Base-by-base conservation (phyloP, 345 rosid species). In the Odontarrhena argentea region DNA sequence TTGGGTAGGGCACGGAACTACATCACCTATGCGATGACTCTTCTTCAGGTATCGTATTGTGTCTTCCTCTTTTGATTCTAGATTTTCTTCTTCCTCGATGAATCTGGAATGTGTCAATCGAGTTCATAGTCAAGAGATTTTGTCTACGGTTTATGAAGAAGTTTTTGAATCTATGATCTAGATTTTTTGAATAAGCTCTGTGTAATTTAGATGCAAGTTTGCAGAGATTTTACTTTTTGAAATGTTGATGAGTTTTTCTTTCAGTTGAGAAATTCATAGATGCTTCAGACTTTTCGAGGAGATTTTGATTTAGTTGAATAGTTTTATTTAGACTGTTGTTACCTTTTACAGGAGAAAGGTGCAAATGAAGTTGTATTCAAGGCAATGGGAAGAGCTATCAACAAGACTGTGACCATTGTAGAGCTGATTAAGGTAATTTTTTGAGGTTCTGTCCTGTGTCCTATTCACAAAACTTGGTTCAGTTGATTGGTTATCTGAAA, bases 341-440 rank as follows among this genome's bases (percentile, higher is more conserved):
- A 12, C 46, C 58, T 5, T 5, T 32, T 35, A 1, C 46, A 86
- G 92, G 89, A 86, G 55, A 86, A 84, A 71, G 89, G 89, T 2
- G 78, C 87, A 11, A 74, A 9, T 60, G 89, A 84, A 71, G 83
- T 86, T 58, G 80, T 75, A 36, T 85, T 84, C 74, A 86, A 84
- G 69, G 92, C 92, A n/a, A 86, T 84, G 87, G 92, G 92, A 62
- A 86, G 87, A 76, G 92, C 92, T 46, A 86, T 86, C 56, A 86
- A 79, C 77, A 86, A 86, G 83, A 86, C 87, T 68, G 92, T 86
- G 48, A 79, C 78, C 79, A 84, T 86, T 64, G 84, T 80, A 2
- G 92, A 86, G 74, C 74, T 86, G 47, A 81, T 86, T 63, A 86
- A 86, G 92, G 92, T 81, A 44, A 10, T 47, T 52, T 47, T 52